Evolutionary conservation across 139 green algal species (phyloP).

Genomic region (Coelastrella sp.): DNA sequence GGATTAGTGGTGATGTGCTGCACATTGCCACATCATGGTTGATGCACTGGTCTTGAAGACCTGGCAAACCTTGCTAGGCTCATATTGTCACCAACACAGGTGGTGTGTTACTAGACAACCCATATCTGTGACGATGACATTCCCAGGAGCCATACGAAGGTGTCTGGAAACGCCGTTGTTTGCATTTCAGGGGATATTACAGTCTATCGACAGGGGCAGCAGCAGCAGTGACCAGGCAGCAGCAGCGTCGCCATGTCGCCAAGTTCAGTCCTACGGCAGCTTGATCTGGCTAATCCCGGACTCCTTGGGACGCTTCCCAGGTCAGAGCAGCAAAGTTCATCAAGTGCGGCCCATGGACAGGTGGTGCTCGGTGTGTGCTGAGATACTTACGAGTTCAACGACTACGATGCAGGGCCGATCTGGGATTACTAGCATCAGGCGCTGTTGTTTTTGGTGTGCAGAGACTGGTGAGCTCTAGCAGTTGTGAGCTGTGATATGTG

Average conservation of each 20-base stretch:
- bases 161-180: too few relatives aligned
- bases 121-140: too few relatives aligned
- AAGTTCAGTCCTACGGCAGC: neutral
- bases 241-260: neutral
- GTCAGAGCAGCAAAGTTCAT: neutral
- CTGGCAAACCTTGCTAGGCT: too few relatives aligned
- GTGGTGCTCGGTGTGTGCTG: neutral
- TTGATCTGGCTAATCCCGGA: neutral
- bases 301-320: conserved; percentile 31
- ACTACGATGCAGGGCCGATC: conserved; percentile 50
- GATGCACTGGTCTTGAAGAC: too few relatives aligned
- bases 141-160: too few relatives aligned
- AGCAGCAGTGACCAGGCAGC: neutral
- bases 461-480: conserved; percentile 1
- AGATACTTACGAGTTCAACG: neutral
- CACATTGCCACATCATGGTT: too few relatives aligned
- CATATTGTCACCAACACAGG: too few relatives aligned
- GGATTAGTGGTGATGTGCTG: too few relatives aligned
- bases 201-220: too few relatives aligned
- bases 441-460: conserved; percentile 63
- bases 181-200: too few relatives aligned
- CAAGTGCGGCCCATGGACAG: too few relatives aligned
- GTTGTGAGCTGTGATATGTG: neutral
- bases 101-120: too few relatives aligned
- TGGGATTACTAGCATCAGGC: conserved; percentile 46